Conservation (phyloP, 2,329 filamentous ascomycete genomes). For the Cryphonectria japonica region DNA sequence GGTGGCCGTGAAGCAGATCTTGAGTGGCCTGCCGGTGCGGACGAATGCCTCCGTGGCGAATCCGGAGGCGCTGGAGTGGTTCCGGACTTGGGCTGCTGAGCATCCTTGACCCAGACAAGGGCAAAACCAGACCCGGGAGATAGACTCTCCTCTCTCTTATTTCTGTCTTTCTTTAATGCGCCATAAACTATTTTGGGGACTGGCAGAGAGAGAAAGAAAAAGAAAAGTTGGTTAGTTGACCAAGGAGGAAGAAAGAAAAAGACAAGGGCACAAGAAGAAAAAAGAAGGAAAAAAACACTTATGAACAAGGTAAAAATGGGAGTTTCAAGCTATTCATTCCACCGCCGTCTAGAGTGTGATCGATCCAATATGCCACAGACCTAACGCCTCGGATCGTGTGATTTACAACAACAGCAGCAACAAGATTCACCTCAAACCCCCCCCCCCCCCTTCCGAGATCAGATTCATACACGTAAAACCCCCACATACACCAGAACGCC, state of each 20-base stretch:
- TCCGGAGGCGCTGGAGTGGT: conserved; percentile 86
- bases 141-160: too few species aligned
- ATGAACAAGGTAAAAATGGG: background rate
- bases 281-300: background rate
- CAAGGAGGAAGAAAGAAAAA: background rate
- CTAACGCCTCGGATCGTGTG: background rate
- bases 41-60: conserved; percentile 95
- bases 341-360: background rate
- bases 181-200: background rate
- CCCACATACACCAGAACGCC: conserved; percentile 16
- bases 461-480: background rate
- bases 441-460: background rate
- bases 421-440: too few species aligned
- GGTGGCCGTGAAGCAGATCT: conserved; percentile 92
- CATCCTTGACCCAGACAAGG: conserved; percentile 39
- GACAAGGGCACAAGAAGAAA: background rate
- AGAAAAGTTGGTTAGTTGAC: background rate
- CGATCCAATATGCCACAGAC: background rate
- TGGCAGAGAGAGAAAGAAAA: background rate
- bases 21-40: conserved; percentile 84
- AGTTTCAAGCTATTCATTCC: background rate
- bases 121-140: too few species aligned
- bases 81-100: conserved; percentile 72
- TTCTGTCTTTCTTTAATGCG: too few species aligned
- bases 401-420: background rate